Conservation (phyloP, 768 basidiomycete species). For the Boletus subcaerulescens region DNA sequence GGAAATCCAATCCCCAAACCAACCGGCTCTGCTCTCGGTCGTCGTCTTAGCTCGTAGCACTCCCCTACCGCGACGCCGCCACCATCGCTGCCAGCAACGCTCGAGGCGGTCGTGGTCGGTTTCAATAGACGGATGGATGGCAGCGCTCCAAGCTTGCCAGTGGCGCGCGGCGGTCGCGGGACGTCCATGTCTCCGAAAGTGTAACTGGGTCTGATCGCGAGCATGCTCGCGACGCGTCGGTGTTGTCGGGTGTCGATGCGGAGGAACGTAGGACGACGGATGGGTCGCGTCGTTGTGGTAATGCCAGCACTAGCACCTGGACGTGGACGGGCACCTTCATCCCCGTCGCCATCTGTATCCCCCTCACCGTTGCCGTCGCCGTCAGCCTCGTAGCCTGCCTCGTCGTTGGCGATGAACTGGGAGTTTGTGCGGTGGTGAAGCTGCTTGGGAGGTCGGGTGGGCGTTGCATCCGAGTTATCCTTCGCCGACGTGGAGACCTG, state of each 20-base stretch:
- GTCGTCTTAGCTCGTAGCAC: conserved; percentile 15
- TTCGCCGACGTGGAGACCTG: neutral
- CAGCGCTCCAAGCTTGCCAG: neutral
- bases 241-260: conserved; percentile 27
- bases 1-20: conserved; percentile 30
- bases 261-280: conserved; percentile 15
- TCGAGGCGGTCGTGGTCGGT: neutral
- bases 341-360: neutral
- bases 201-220: conserved; percentile 7
- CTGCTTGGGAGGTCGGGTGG: conserved; percentile 1
- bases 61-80: neutral
- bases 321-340: too few relatives aligned
- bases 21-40: conserved; percentile 8
- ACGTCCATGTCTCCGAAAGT: neutral
- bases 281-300: neutral
- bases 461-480: neutral
- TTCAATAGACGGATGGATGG: neutral
- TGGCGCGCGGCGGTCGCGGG: neutral
- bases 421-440: neutral
- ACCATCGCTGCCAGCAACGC: too few relatives aligned
- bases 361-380: conserved; percentile 5
- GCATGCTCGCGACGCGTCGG: conserved; percentile 25
- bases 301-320: neutral
- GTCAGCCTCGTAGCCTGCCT: conserved; percentile 28
- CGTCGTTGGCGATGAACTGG: conserved; percentile 7